Conservation (phyloP, 164 flowering plant species). For the Santalum album region DNA sequence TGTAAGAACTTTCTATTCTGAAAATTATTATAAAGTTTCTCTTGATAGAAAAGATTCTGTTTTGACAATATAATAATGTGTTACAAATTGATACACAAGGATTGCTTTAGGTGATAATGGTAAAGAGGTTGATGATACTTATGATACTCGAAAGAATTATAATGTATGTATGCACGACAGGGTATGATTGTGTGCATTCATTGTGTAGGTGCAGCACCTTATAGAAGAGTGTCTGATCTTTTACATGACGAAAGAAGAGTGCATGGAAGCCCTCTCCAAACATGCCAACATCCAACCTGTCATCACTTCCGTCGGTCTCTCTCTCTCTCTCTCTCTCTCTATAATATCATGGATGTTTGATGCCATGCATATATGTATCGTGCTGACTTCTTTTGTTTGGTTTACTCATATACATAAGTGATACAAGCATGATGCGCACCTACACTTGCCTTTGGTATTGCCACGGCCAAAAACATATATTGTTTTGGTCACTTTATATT, state of each 20-base stretch:
- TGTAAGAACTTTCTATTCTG: too few species aligned
- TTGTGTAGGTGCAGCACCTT: not conserved
- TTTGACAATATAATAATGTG: too few species aligned
- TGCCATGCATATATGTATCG: too few species aligned
- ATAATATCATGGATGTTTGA: too few species aligned
- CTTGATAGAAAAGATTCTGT: too few species aligned
- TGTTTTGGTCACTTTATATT: too few species aligned
- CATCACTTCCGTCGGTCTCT: not conserved
- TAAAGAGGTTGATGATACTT: not conserved
- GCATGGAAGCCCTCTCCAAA: constrained; percentile 3
- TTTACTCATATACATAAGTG: not conserved
- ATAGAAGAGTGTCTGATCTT: constrained; percentile 1
- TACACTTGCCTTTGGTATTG: not conserved
- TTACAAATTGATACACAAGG: too few species aligned
- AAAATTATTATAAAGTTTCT: too few species aligned
- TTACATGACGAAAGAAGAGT: constrained; percentile 2
- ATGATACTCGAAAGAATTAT: not conserved
- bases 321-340: not conserved
- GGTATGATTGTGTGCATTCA: not conserved
- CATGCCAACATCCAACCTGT: not conserved
- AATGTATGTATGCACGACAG: not conserved
- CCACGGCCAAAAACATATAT: too few species aligned
- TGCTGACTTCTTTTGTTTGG: too few species aligned
- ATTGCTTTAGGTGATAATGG: not conserved
- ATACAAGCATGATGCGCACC: not conserved